Conservation (phyloP, 164 flowering plant species). For the Cinnamomum micranthum region DNA sequence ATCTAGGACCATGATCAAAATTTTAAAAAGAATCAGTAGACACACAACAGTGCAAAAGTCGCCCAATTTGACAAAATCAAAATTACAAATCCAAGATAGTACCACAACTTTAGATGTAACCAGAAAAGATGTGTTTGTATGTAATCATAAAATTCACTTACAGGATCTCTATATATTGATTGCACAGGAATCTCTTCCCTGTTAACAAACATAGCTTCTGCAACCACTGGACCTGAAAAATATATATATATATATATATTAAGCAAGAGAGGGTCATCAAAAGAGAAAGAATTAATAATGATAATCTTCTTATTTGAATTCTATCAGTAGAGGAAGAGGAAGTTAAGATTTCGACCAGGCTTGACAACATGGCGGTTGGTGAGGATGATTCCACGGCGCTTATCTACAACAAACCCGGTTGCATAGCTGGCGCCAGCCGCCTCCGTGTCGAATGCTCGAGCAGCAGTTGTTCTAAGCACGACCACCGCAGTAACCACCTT, state of each 20-base stretch:
- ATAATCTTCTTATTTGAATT: background rate
- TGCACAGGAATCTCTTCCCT: slow-evolving; percentile 82
- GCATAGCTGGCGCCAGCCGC: slow-evolving; percentile 83
- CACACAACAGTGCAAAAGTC: no score
- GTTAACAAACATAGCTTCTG: slow-evolving; percentile 93
- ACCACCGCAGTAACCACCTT: slow-evolving; percentile 94
- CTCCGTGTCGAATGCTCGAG: slow-evolving; percentile 91
- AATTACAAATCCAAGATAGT: no score
- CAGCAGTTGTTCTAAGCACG: slow-evolving; percentile 80
- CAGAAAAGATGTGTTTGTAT: no score
- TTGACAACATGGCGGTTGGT: slow-evolving; percentile 97
- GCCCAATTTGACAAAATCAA: background rate
- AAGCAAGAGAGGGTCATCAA: background rate
- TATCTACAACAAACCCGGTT: slow-evolving; percentile 92
- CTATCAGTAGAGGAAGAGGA: background rate
- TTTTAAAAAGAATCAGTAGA: no score
- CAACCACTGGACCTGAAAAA: slow-evolving; percentile 77
- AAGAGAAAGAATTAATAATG: background rate
- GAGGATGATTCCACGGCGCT: slow-evolving; percentile 82
- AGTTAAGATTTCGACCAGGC: slow-evolving; percentile 45
- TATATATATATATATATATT: no score
- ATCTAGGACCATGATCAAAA: background rate
- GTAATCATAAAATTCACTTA: slow-evolving; percentile 25
- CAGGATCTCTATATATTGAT: slow-evolving; percentile 91
- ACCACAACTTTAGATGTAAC: no score